phyloP scores from a whole-genome alignment of 2,329 filamentous ascomycete genomes.

The Paradendryphiella salina region DNA sequence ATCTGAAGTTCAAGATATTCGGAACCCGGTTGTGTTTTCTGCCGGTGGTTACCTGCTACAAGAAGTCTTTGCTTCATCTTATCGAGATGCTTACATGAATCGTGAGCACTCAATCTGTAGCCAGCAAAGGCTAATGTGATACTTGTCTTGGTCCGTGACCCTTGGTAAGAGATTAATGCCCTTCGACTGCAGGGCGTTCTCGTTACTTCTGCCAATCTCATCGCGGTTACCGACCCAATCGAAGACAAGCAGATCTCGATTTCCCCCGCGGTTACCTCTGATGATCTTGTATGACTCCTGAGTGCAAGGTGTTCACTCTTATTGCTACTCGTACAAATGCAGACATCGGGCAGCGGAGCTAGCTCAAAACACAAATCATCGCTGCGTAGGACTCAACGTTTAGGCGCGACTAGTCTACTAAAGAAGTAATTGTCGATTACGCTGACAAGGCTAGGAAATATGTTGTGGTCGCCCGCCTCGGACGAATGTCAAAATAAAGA shows the following conservation, averaged over 20 bases:
- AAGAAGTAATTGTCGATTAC: neutral
- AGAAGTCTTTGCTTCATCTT: neutral
- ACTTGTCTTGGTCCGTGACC: neutral
- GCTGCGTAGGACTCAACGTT: neutral
- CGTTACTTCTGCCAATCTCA: constrained; percentile 4
- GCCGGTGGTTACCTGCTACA: too few relatives aligned
- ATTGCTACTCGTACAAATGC: neutral
- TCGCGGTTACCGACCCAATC: constrained; percentile 30
- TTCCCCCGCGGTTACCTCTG: neutral
- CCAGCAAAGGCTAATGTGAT: neutral
- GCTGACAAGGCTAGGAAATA: neutral
- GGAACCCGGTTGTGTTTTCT: neutral
- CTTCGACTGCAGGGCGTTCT: constrained; percentile 20
- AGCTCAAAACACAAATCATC: neutral
- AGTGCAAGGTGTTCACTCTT: neutral
- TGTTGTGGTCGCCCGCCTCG: neutral
- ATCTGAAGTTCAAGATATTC: neutral
- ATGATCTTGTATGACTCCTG: neutral
- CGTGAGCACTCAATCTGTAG: neutral
- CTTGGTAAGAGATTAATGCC: constrained; percentile 12
- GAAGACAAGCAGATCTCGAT: constrained; percentile 25
- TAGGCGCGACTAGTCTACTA: neutral
- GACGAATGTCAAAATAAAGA: neutral
- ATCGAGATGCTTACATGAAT: neutral
- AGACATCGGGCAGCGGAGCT: neutral